These are phyloP conservation scores for Cladophialophora psammophila DNA, from an alignment of 2,329 filamentous ascomycete species.

Conservation along the genomic window DNA sequence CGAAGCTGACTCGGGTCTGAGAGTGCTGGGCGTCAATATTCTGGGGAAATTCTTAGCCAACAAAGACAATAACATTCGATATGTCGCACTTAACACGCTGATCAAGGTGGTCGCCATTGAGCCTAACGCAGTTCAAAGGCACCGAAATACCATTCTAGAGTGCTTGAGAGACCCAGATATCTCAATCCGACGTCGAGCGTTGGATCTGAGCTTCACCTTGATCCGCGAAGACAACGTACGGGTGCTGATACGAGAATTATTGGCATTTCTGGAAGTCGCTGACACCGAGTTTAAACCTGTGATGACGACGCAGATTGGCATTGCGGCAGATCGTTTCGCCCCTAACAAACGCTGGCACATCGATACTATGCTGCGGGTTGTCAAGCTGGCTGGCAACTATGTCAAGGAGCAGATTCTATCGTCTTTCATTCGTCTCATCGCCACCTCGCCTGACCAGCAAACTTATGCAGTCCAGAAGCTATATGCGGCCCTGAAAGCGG, in stretches of 20 bases:
- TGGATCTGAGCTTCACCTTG: constrained; percentile 96
- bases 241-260: constrained; percentile 87
- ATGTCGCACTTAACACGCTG: constrained; percentile 94
- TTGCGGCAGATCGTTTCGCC: constrained; percentile 93
- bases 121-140: constrained; percentile 94
- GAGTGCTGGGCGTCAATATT: constrained; percentile 96
- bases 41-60: constrained; percentile 98
- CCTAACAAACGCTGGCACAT: constrained; percentile 99
- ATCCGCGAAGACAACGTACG: constrained; percentile 98
- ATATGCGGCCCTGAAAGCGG: constrained; percentile 87
- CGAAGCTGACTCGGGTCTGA: constrained; percentile 91
- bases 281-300: constrained; percentile 99
- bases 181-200: constrained; percentile 91
- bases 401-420: constrained; percentile 98
- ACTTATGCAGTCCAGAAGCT: constrained; percentile 97
- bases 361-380: constrained; percentile 92
- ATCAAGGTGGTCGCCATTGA: constrained; percentile 99
- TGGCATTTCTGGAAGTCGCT: constrained; percentile 94
- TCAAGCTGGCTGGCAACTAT: constrained; percentile 93
- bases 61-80: constrained; percentile 98
- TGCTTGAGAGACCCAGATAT: constrained; percentile 97
- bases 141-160: constrained; percentile 96
- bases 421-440: constrained; percentile 93
- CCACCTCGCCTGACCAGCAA: constrained; percentile 91
- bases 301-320: constrained; percentile 97